Conservation (phyloP, 2,329 filamentous ascomycete species). For the Diaporthe vexans region DNA sequence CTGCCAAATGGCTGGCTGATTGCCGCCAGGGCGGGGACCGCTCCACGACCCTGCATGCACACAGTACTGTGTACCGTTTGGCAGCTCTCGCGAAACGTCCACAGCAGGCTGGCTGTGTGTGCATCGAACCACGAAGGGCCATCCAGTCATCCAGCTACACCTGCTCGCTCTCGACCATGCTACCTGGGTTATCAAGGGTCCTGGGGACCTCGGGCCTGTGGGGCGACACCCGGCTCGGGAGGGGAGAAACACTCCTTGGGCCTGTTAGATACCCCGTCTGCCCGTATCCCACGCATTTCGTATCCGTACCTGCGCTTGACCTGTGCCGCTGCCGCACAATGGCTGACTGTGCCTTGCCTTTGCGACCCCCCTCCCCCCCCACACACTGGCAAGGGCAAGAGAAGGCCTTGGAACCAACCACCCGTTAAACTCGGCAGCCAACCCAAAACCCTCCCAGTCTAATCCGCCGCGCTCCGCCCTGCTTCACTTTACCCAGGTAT, state of each 20-base stretch:
- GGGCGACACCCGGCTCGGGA: constrained; percentile 15
- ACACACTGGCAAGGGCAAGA: neutral
- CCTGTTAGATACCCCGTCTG: neutral
- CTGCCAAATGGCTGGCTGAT: no score
- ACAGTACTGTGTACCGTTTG: no score
- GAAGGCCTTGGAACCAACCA: constrained; percentile 17
- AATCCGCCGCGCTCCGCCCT: neutral
- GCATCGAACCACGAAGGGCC: neutral
- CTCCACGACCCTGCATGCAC: neutral
- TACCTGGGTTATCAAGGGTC: constrained; percentile 13
- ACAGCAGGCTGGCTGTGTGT: neutral
- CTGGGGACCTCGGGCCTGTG: constrained; percentile 19
- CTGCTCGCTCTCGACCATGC: neutral
- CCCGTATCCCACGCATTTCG: constrained; percentile 13
- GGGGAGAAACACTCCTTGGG: constrained; percentile 1
- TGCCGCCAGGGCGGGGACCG: no score
- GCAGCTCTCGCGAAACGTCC: neutral
- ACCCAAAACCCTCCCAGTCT: neutral
- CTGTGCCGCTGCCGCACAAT: neutral
- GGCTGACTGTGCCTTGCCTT: neutral
- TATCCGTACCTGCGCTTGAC: constrained; percentile 11
- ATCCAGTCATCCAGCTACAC: constrained; percentile 4
- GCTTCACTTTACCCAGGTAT: neutral
- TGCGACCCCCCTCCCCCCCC: constrained; percentile 7
- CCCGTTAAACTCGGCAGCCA: neutral